These are phyloP conservation scores for Fusarium subtropicale DNA, from an alignment of 2,329 filamentous ascomycete species.

Conservation along the genomic window DNA sequence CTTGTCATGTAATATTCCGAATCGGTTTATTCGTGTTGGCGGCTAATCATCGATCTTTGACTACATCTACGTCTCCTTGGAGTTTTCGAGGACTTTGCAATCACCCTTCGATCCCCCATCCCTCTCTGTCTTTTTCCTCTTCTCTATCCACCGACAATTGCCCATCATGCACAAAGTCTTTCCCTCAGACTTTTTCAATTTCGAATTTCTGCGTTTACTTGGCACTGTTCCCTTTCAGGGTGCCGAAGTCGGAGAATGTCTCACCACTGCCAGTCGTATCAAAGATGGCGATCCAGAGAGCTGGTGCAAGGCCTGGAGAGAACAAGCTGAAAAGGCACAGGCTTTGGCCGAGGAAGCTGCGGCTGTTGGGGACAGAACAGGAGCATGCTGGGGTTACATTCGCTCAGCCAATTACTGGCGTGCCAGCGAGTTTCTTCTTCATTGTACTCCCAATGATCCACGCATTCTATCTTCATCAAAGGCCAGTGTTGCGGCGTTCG, in stretches of 20 bases:
- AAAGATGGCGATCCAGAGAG: constrained; percentile 52
- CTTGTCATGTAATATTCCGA: background rate
- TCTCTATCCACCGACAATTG: no score
- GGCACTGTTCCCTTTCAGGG: constrained; percentile 52
- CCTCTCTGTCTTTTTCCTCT: no score
- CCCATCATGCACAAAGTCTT: constrained; percentile 50
- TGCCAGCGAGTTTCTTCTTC: constrained; percentile 51
- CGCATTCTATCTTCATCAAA: constrained; percentile 42
- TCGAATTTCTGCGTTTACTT: constrained; percentile 57
- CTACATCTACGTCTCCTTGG: background rate
- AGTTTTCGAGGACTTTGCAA: background rate
- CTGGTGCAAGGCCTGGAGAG: constrained; percentile 55
- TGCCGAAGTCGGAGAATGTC: constrained; percentile 55
- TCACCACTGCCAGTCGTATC: constrained; percentile 54
- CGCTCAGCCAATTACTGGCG: constrained; percentile 57
- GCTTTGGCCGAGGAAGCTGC: constrained; percentile 51
- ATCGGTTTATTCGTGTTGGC: background rate
- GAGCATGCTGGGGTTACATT: constrained; percentile 53
- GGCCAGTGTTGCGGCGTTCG: constrained; percentile 32
- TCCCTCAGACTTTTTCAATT: constrained; percentile 51
- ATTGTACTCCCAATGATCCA: constrained; percentile 38
- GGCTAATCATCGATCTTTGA: background rate
- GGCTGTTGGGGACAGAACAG: constrained; percentile 44
- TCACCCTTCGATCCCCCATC: no score
- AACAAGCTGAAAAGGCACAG: constrained; percentile 50